These are phyloP conservation scores for Cryptosporidium ubiquitum DNA, from an alignment of 169 alveolate species.

Conservation along the genomic window DNA sequence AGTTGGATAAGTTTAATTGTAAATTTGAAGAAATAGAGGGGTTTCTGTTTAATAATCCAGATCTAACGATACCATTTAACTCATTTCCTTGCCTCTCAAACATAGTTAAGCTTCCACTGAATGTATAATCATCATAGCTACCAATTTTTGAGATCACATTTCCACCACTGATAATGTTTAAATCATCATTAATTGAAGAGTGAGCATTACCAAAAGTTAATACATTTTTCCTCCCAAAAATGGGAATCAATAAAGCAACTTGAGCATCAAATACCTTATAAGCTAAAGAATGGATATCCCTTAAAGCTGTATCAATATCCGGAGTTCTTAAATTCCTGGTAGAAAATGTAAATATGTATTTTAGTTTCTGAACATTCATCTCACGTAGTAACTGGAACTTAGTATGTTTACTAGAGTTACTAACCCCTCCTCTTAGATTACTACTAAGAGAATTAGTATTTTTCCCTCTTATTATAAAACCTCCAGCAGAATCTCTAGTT, in stretches of 20 bases:
- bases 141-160: neutral
- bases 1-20: neutral
- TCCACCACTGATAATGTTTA: neutral
- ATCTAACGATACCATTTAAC: neutral
- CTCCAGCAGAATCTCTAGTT: neutral
- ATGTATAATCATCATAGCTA: neutral
- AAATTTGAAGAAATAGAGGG: neutral
- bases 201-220: neutral
- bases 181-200: neutral
- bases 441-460: neutral
- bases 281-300: conserved; percentile 75
- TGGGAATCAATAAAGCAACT: conserved; percentile 75
- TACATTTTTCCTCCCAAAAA: conserved; percentile 74
- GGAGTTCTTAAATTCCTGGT: conserved; percentile 51
- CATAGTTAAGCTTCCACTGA: neutral
- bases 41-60: neutral
- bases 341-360: conserved; percentile 50
- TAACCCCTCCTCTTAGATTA: neutral
- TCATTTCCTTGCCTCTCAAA: neutral
- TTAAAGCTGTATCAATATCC: conserved; percentile 50
- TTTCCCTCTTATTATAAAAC: neutral
- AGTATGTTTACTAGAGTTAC: conserved; percentile 6
- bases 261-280: conserved; percentile 77
- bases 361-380: conserved; percentile 29
- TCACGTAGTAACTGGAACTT: conserved; percentile 29